These are phyloP conservation scores for Corylus avellana DNA, from an alignment of 306 rosid genomes.

Conservation along the genomic window DNA sequence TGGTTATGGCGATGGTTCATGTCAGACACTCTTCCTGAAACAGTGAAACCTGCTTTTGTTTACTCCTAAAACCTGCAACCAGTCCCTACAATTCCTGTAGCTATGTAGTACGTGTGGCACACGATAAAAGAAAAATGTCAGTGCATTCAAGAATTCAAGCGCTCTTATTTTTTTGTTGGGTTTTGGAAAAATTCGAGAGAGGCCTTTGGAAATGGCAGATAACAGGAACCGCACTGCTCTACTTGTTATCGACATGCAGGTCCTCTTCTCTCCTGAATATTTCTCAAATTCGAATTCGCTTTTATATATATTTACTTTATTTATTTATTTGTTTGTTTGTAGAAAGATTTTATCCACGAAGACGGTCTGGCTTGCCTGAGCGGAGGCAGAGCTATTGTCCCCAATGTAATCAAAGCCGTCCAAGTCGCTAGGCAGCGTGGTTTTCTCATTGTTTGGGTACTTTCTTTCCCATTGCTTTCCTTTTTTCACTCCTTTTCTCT, in stretches of 20 bases:
- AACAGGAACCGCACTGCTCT: conserved; percentile 56
- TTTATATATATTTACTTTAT: too few relatives aligned
- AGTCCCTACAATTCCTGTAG: too few relatives aligned
- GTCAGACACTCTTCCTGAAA: too few relatives aligned
- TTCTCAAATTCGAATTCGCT: background rate
- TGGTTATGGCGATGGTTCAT: too few relatives aligned
- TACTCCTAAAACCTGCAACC: too few relatives aligned
- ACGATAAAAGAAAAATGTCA: too few relatives aligned
- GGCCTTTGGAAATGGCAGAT: conserved; percentile 45
- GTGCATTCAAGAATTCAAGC: too few relatives aligned
- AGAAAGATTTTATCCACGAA: conserved; percentile 73
- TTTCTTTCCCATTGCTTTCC: background rate
- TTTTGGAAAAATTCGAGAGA: conserved; percentile 15
- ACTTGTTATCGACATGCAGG: conserved; percentile 91
- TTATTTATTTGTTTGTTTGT: conserved; percentile 18
- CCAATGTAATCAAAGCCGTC: conserved; percentile 68
- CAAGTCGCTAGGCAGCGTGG: conserved; percentile 71
- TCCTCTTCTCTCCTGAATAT: conserved; percentile 1
- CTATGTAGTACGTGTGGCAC: too few relatives aligned
- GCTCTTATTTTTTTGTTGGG: conserved; percentile 9
- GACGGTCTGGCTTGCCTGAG: conserved; percentile 43
- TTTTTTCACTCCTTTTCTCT: background rate
- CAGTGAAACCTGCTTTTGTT: too few relatives aligned
- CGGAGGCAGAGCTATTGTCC: conserved; percentile 72
- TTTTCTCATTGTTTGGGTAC: conserved; percentile 75